Evolutionary conservation across 148 eudicot genomes (phyloP), one percentile per base, ranked within the genome.

Genomic region (Silene latifolia): DNA sequence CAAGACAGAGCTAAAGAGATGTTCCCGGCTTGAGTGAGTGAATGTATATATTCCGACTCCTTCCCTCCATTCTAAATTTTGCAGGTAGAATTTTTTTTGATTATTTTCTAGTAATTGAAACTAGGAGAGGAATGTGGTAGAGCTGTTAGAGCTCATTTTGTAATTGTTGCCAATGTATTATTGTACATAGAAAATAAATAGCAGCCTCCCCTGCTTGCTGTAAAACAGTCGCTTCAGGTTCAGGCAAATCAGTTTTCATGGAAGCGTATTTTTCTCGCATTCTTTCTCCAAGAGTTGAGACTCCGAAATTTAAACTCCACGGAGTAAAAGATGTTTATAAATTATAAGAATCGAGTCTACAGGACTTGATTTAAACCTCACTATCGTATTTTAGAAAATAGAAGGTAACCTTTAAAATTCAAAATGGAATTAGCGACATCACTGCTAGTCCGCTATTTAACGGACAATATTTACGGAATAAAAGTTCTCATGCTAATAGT

Each of bases 1-100:
- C 69, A 85, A 80, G 54, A 20, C 69, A 74, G 87, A 74, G 74
- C 88, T 89, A 15, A 92, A 84, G 86, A 89, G 89, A 81, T 89
- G 98, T 83, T 91, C 93, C 19, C 83, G 80, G 7, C 23, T 69
- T 9, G 77, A 76, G 63, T 82, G 71, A 78, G 3, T 27, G 29
- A 2, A 51, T 69, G 69, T 76, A 70, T 63, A 58, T 62, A 75
- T 72, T 60, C 51, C 17, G 48, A 44, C 64, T 25, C 15, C 35
- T 15, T 72, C 25, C 70, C 11, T 74, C 62, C 74, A 74, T 77
- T 47, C 58, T 64, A 51, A 63, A 7, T 67, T 61, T 76, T 17
- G 69, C 19, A 24, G 15, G 27, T 19, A 59, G 57, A 60, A 13
- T 2, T 32, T 32, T 32, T 32, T 32, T 13, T 0, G 17, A 39